Base-by-base conservation (phyloP, 495 filamentous ascomycete genomes). In the Lepraria neglecta region DNA sequence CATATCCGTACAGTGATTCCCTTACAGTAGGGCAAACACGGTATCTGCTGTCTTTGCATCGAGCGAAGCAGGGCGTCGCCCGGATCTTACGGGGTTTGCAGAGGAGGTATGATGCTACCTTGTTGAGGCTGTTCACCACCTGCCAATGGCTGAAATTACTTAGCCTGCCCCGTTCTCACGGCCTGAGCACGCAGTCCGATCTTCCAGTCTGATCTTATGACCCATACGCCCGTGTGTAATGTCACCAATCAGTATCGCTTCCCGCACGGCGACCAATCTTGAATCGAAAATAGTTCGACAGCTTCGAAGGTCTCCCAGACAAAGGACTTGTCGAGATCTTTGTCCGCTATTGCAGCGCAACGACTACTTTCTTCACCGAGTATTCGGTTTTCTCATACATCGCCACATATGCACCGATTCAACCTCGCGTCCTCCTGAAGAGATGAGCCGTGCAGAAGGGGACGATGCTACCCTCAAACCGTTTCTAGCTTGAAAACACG, bases 81-180 rank as follows among this genome's bases (percentile, higher is more conserved):
- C 45, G 19, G 45, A 27, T 48, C 19, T 48, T 48, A 48, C n/a
- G 45, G 45, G 21, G n/a, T 42, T 42, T 3, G 38, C 15, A 3
- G 38, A 42, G 38, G n/a, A 27, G 19, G n/a, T 24, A 12, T 48
- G 17, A 48, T 48, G n/a, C 45, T 48, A 24, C 45, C 17, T 48
- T 48, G 21, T 48, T 6, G 45, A 48, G 45, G 45, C 45, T 48
- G 45, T 48, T 48, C 45, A 19, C 17, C 45, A 48, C 27, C 45
- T 48, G 7, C 21, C n/a, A 48, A 9, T 48, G 19, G 45, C 45
- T 48, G 45, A 48, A 48, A 48, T 48, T 14, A 46, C 43, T 46
- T 15, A 46, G 17, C 43, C 21, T 46, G 43, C 15, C 15, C 43
- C 45, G n/a, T 48, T 48, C 19, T 48, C 6, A 17, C 21, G 45